A percentile compares a stretch with the other conserved stretches of the same genome.
Conservation (phyloP, 495 filamentous ascomycete species). For the Aspergillus mulundensis region DNA sequence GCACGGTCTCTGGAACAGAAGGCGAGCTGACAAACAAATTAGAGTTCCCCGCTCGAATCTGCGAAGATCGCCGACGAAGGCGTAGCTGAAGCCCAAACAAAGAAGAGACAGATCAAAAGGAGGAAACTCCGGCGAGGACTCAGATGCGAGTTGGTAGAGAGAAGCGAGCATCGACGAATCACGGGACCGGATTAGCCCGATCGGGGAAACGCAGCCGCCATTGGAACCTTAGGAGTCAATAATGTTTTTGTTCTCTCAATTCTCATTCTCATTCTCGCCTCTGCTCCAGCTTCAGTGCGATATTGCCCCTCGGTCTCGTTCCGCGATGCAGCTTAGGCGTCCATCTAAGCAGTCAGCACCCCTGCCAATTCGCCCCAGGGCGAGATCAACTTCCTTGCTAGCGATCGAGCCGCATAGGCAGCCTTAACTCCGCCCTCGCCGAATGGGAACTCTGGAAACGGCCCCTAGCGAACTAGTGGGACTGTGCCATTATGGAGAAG, state of each 20-base stretch:
- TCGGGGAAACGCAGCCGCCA: not conserved
- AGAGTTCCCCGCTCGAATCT: constrained; percentile 1
- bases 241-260: not conserved
- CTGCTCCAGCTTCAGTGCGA: not conserved
- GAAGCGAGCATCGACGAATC: not conserved
- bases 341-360: not conserved
- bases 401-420: constrained; percentile 20
- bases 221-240: too few relatives aligned
- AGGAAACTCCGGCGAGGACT: not conserved
- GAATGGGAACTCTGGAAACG: constrained; percentile 10
- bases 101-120: not conserved
- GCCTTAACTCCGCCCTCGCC: constrained; percentile 16
- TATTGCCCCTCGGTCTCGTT: not conserved
- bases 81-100: constrained; percentile 9
- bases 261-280: not conserved
- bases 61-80: constrained; percentile 10
- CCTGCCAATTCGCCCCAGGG: not conserved
- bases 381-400: constrained; percentile 5
- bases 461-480: constrained; percentile 23
- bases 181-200: not conserved
- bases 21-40: constrained; percentile 11
- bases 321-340: not conserved
- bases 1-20: not conserved
- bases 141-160: not conserved
- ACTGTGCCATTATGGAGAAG: constrained; percentile 8